phyloP scores from a whole-genome alignment of 2,329 filamentous ascomycete species.

The Plectosphaerella sp. region DNA sequence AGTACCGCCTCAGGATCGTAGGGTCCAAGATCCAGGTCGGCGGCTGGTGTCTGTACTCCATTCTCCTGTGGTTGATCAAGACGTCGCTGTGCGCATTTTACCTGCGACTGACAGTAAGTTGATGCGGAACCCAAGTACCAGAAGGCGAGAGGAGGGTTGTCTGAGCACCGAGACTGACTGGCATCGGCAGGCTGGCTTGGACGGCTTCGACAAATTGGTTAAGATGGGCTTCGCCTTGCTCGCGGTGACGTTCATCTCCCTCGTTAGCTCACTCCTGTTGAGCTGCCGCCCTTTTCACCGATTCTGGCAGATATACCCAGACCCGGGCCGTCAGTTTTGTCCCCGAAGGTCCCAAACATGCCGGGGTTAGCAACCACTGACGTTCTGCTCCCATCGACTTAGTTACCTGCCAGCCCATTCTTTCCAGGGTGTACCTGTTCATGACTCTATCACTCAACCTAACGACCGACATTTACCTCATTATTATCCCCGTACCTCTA shows the following conservation, averaged over 20 bases:
- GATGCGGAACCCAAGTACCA: too few relatives aligned
- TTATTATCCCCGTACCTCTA: conserved; percentile 25
- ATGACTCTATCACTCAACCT: conserved; percentile 23
- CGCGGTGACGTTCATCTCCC: conserved; percentile 36
- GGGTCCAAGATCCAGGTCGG: conserved; percentile 50
- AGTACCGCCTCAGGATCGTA: conserved; percentile 25
- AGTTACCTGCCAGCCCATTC: conserved; percentile 17
- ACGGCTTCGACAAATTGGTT: conserved; percentile 26
- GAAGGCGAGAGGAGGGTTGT: too few relatives aligned
- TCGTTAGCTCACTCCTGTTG: conserved; percentile 40
- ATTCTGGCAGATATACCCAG: conserved; percentile 49
- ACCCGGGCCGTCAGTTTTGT: conserved; percentile 40
- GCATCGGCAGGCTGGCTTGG: conserved; percentile 4
- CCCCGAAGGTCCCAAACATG: not conserved
- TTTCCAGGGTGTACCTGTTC: conserved; percentile 17
- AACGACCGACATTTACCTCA: conserved; percentile 20
- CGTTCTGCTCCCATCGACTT: not conserved
- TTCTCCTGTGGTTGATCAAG: conserved; percentile 47
- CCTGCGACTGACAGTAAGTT: conserved; percentile 39
- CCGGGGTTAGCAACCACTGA: not conserved
- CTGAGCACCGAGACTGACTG: not conserved
- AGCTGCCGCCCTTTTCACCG: conserved; percentile 40
- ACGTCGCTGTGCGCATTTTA: conserved; percentile 48
- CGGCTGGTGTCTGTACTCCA: conserved; percentile 45
- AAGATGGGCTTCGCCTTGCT: conserved; percentile 39